These are phyloP conservation scores for Globisporangium camurandrum DNA, from an alignment of 352 stramenopile species.

Conservation along the genomic window DNA sequence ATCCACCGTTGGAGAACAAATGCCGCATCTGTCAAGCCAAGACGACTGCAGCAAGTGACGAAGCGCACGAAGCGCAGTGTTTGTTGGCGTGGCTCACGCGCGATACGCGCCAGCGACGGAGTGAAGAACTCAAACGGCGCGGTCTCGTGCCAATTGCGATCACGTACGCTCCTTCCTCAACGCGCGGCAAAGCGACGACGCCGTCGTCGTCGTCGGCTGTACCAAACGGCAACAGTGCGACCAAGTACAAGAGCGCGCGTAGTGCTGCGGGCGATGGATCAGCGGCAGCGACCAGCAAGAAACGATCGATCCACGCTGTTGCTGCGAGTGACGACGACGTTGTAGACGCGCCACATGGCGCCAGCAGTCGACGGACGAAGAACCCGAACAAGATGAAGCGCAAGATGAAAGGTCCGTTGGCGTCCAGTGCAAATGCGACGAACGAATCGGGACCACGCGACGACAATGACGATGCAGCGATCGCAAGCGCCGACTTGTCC, in stretches of 20 bases:
- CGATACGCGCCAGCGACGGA: constrained; percentile 29
- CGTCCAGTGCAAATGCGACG: not conserved
- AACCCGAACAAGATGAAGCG: constrained; percentile 32
- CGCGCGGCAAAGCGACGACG: constrained; percentile 11
- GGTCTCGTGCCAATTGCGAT: constrained; percentile 31
- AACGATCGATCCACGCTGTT: constrained; percentile 27
- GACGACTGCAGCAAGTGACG: constrained; percentile 24
- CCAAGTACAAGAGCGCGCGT: constrained; percentile 12
- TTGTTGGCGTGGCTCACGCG: constrained; percentile 47
- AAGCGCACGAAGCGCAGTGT: constrained; percentile 55
- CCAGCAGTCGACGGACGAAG: constrained; percentile 22
- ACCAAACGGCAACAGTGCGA: constrained; percentile 12
- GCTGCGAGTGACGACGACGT: constrained; percentile 1
- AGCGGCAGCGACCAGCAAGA: constrained; percentile 58
- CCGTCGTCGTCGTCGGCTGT: no score
- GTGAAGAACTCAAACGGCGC: constrained; percentile 25
- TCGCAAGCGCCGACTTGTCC: constrained; percentile 30
- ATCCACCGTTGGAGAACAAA: constrained; percentile 24
- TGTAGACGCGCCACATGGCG: no score
- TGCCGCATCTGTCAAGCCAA: constrained; percentile 59
- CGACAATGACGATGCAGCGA: constrained; percentile 16
- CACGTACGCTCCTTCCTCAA: constrained; percentile 20
- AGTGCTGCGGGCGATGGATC: constrained; percentile 27
- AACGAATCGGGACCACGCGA: constrained; percentile 3
- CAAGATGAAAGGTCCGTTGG: constrained; percentile 13